Evolutionary conservation across 225 moss, liverwort and hornwort genomes (phyloP), one percentile per base, ranked within the genome.

Genomic region (Sphagnum contortum): DNA sequence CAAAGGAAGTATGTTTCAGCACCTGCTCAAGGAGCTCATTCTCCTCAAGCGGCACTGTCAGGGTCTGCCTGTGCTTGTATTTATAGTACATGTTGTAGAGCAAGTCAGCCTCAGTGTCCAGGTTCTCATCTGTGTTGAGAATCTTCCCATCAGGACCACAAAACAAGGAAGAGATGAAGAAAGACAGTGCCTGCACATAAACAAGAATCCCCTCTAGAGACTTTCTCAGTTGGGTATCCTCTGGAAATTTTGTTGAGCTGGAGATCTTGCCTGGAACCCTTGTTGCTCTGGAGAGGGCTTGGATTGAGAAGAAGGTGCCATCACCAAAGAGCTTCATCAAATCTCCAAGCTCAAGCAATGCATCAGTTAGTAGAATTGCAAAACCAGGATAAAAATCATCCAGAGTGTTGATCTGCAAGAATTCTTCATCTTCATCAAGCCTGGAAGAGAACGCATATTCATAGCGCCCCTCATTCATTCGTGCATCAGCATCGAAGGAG

Each of bases 81-180:
- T 81, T 78, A 63, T 76, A 81, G 62, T 81, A 85, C 85, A 85
- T 85, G 52, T 81, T 81, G 12, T 81, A 81, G 7, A 85, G 63
- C 50, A 85, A 74, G 29, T 81, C 75, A 4, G 81, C 78, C 67
- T 85, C 85, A 48, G 29, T 66, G 48, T 64, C 46, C 48, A 81
- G 68, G 60, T 71, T 74, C 57, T 81, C 67, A 8, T 85, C 69
- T 3, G 48, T 58, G 2, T 85, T 85, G 4, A 85, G 49, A 7
- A 60, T 61, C 48, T 60, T 66, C 0, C 85, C 85, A 45, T 85
- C 81, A 1, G 75, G 81, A 5, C 85, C 85, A 1, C 73, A 57
- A 62, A 85, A 85, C 47, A 81, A 66, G 9, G 72, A 70, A 13
- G 85, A 85, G 13, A 81, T 76, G 52, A 78, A 78, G 73, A 81